Percentiles rank a stretch among this genome's conserved stretches.
phyloP scores from a whole-genome alignment of 495 filamentous ascomycete species.

The Recurvomyces mirabilis region DNA sequence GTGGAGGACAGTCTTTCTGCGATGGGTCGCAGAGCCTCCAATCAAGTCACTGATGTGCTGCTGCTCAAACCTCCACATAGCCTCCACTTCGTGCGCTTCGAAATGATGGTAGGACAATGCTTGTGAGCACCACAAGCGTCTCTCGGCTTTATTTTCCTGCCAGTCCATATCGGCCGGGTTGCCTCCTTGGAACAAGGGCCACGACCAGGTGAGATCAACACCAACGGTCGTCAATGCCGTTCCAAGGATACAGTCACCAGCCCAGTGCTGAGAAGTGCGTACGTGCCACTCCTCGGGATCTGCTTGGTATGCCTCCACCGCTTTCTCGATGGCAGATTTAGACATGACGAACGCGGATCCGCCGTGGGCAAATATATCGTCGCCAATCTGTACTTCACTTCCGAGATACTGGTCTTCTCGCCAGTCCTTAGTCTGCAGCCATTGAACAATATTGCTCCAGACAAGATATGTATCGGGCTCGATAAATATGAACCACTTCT shows the following conservation, averaged over 20 bases:
- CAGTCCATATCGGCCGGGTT: conserved; percentile 6
- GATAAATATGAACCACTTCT: conserved; percentile 57
- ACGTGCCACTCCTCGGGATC: conserved; percentile 8
- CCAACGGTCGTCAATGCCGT: conserved; percentile 6
- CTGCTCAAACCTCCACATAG: conserved; percentile 16
- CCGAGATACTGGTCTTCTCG: conserved; percentile 43
- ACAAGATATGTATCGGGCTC: conserved; percentile 58
- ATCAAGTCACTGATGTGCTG: conserved; percentile 9
- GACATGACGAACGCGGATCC: conserved; percentile 44
- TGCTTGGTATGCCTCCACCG: background rate
- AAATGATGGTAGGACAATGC: conserved; percentile 16
- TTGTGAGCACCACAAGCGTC: conserved; percentile 7
- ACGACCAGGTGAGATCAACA: conserved; percentile 6
- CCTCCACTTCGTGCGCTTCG: conserved; percentile 1
- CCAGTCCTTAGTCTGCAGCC: conserved; percentile 40
- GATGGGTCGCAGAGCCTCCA: background rate
- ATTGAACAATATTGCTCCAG: conserved; percentile 50
- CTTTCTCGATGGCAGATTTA: conserved; percentile 33
- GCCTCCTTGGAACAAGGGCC: conserved; percentile 15
- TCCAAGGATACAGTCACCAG: conserved; percentile 15
- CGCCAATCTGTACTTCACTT: conserved; percentile 18
- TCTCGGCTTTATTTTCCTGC: background rate
- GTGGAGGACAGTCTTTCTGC: background rate
- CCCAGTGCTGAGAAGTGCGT: conserved; percentile 12
- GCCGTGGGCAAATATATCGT: conserved; percentile 45